Conservation (phyloP, 768 basidiomycete genomes). For the Crepidotus variabilis region DNA sequence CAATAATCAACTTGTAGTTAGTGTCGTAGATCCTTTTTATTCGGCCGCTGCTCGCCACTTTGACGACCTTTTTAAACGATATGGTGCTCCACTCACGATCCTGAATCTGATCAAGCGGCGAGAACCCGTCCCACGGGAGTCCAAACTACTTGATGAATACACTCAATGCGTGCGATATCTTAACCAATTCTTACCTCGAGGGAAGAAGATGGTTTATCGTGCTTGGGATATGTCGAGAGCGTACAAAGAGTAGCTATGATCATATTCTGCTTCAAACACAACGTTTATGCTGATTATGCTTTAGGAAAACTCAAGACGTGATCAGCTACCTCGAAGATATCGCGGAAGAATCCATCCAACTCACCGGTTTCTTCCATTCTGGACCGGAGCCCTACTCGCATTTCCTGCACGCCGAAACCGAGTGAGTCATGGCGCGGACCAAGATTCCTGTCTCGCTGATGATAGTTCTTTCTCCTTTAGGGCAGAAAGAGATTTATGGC, state of each 20-base stretch:
- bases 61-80: slow-evolving; percentile 83
- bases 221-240: slow-evolving; percentile 97
- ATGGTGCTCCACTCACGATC: slow-evolving; percentile 86
- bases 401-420: slow-evolving; percentile 43
- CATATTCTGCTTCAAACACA: not conserved
- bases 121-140: slow-evolving; percentile 78
- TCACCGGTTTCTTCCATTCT: slow-evolving; percentile 94
- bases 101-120: slow-evolving; percentile 92
- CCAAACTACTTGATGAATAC: slow-evolving; percentile 87
- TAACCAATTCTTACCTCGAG: slow-evolving; percentile 89
- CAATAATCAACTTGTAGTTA: slow-evolving; percentile 47
- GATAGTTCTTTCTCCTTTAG: slow-evolving; percentile 10
- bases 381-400: slow-evolving; percentile 84
- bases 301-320: slow-evolving; percentile 91
- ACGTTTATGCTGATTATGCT: not conserved
- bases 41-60: slow-evolving; percentile 92
- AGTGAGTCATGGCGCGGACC: too few relatives aligned
- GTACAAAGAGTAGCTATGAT: slow-evolving; percentile 73
- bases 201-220: slow-evolving; percentile 84
- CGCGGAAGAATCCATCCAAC: slow-evolving; percentile 88
- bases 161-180: slow-evolving; percentile 89
- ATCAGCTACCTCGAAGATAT: slow-evolving; percentile 93
- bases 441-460: not conserved
- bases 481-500: slow-evolving; percentile 41
- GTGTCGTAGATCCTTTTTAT: slow-evolving; percentile 92